A percentile compares a stretch with the other conserved stretches of the same genome.
Conservation (phyloP, 208 protist genomes). For the Trypanosoma brucei region DNA sequence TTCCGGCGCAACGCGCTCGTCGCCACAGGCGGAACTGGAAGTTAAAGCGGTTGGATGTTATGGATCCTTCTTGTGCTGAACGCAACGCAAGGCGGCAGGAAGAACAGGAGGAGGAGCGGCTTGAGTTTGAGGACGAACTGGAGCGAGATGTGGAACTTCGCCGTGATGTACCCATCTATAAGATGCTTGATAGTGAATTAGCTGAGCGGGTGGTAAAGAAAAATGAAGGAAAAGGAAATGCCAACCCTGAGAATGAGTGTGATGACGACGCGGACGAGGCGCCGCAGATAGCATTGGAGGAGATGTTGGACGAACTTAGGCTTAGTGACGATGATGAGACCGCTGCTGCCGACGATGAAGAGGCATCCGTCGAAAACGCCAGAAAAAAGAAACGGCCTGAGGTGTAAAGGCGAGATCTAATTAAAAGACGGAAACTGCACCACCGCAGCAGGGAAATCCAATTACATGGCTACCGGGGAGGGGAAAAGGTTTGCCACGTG, state of each 20-base stretch:
- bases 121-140: slow-evolving; percentile 85
- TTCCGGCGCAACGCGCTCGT: slow-evolving; percentile 67
- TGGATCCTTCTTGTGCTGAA: slow-evolving; percentile 34
- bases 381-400: slow-evolving; percentile 7
- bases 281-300: slow-evolving; percentile 64
- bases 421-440: neutral
- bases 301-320: slow-evolving; percentile 83
- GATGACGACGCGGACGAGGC: slow-evolving; percentile 45
- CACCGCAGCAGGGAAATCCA: no score
- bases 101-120: slow-evolving; percentile 23
- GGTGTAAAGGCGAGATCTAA: slow-evolving; percentile 1
- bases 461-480: no score
- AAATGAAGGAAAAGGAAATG: neutral
- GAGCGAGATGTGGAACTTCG: slow-evolving; percentile 81
- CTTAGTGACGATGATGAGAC: slow-evolving; percentile 47
- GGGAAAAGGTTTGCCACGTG: neutral
- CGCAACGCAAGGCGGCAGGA: slow-evolving; percentile 7
- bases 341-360: slow-evolving; percentile 18
- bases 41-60: slow-evolving; percentile 77
- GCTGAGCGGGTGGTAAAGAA: slow-evolving; percentile 20
- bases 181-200: slow-evolving; percentile 49
- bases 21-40: slow-evolving; percentile 73
- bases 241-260: slow-evolving; percentile 31
- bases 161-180: slow-evolving; percentile 81
- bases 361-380: slow-evolving; percentile 2